These are phyloP conservation scores for Pseudoneurospora amorphoporcata DNA, from an alignment of 495 filamentous ascomycete species.

Conservation along the genomic window DNA sequence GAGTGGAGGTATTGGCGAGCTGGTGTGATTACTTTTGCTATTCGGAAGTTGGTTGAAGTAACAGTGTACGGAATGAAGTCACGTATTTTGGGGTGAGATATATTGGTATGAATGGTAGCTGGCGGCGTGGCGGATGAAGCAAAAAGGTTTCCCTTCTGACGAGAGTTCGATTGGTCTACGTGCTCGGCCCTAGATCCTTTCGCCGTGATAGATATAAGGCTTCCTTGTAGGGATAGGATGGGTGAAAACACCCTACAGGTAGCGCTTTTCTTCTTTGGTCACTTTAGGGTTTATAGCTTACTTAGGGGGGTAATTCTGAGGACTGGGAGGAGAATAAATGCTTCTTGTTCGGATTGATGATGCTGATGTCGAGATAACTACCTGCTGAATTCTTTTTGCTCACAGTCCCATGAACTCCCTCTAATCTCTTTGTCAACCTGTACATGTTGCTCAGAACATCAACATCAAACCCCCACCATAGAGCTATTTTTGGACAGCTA, in stretches of 20 bases:
- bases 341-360: no score
- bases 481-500: not conserved
- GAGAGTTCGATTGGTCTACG: not conserved
- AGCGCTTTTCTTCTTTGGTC: conserved; percentile 11
- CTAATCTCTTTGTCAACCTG: no score
- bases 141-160: not conserved
- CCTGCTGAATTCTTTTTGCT: no score
- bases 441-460: not conserved
- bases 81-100: not conserved
- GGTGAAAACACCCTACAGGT: not conserved
- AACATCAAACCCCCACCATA: not conserved
- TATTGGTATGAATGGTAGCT: not conserved
- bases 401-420: no score
- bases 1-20: not conserved
- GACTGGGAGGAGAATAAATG: not conserved
- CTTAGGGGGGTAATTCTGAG: not conserved
- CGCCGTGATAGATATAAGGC: not conserved
- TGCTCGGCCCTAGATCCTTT: not conserved
- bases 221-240: not conserved
- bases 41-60: not conserved
- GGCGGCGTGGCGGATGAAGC: not conserved
- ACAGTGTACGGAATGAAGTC: not conserved
- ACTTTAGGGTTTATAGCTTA: not conserved
- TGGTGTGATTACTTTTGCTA: not conserved
- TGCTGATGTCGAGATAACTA: no score